phyloP scores from a whole-genome alignment of 163 green algal genomes.

The Trebouxia gelatinosa region DNA sequence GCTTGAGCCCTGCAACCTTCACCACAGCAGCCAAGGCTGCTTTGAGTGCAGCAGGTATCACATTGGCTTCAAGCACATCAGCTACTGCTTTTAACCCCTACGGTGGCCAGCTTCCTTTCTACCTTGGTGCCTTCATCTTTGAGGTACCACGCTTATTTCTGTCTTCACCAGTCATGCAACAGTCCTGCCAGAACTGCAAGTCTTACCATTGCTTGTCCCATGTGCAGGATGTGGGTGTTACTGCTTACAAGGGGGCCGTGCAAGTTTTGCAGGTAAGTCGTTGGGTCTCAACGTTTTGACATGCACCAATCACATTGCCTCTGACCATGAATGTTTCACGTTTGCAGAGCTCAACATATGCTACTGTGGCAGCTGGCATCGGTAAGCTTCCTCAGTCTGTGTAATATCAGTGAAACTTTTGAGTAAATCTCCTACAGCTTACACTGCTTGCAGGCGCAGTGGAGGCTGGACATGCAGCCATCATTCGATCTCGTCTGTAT shows the following conservation, averaged over 20 bases:
- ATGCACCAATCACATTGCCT: neutral
- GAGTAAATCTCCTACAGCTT: too few relatives aligned
- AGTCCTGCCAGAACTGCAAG: too few relatives aligned
- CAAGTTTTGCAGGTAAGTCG: neutral
- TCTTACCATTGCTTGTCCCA: too few relatives aligned
- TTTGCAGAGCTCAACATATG: neutral
- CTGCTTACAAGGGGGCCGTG: slow-evolving; percentile 11
- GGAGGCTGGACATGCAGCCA: slow-evolving; percentile 1
- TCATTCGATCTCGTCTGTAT: neutral
- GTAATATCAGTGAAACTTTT: too few relatives aligned
- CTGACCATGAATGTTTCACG: neutral
- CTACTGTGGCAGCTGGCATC: slow-evolving; percentile 4
- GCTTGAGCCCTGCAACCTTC: neutral
- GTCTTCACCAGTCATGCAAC: too few relatives aligned
- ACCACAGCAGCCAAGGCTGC: slow-evolving; percentile 4
- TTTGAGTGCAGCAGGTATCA: neutral
- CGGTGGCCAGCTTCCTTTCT: neutral
- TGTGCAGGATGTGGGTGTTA: slow-evolving; percentile 27
- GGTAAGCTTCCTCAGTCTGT: too few relatives aligned
- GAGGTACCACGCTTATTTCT: too few relatives aligned
- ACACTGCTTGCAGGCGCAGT: too few relatives aligned
- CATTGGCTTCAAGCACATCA: neutral
- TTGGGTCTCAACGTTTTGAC: neutral
- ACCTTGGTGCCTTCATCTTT: slow-evolving; percentile 6
- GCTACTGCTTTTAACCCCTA: slow-evolving; percentile 1